These are phyloP conservation scores for Calonectria fujianensis DNA, from an alignment of 2,329 filamentous ascomycete species.

Conservation along the genomic window DNA sequence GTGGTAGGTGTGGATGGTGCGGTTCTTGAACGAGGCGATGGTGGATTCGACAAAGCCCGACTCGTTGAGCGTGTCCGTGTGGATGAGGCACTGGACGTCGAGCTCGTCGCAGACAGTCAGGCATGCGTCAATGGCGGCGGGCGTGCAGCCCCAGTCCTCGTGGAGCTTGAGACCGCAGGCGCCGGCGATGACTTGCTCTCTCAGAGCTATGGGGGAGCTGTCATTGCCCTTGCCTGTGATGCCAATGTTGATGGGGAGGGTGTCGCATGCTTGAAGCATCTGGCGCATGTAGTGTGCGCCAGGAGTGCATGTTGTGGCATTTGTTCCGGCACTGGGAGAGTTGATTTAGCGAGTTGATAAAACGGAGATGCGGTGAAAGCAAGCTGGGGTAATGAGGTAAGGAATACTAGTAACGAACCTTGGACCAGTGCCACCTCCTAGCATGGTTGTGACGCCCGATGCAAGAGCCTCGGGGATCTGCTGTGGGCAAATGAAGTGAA, in stretches of 20 bases:
- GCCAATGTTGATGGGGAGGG: slow-evolving; percentile 88
- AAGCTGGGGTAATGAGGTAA: neutral
- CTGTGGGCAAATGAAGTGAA: slow-evolving; percentile 97
- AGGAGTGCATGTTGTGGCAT: slow-evolving; percentile 94
- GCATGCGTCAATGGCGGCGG: slow-evolving; percentile 92
- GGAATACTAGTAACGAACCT: slow-evolving; percentile 69
- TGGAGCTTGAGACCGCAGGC: slow-evolving; percentile 95
- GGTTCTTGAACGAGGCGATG: slow-evolving; percentile 87
- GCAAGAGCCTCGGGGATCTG: slow-evolving; percentile 89
- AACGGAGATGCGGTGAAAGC: neutral
- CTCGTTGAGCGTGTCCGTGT: slow-evolving; percentile 97
- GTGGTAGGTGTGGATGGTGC: slow-evolving; percentile 97
- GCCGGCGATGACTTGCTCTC: slow-evolving; percentile 88
- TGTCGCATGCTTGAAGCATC: slow-evolving; percentile 92
- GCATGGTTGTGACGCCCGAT: slow-evolving; percentile 90
- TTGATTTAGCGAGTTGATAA: slow-evolving; percentile 38
- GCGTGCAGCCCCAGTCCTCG: slow-evolving; percentile 96
- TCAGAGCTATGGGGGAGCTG: slow-evolving; percentile 79
- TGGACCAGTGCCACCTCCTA: slow-evolving; percentile 95
- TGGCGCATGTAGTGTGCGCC: slow-evolving; percentile 87
- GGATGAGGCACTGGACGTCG: slow-evolving; percentile 94
- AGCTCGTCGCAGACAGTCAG: slow-evolving; percentile 90
- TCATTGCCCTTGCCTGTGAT: slow-evolving; percentile 98
- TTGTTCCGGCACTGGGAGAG: slow-evolving; percentile 82
- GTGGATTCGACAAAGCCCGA: slow-evolving; percentile 97